These are phyloP conservation scores for Colletotrichum musae DNA, from an alignment of 2,329 filamentous ascomycete genomes.

Conservation along the genomic window DNA sequence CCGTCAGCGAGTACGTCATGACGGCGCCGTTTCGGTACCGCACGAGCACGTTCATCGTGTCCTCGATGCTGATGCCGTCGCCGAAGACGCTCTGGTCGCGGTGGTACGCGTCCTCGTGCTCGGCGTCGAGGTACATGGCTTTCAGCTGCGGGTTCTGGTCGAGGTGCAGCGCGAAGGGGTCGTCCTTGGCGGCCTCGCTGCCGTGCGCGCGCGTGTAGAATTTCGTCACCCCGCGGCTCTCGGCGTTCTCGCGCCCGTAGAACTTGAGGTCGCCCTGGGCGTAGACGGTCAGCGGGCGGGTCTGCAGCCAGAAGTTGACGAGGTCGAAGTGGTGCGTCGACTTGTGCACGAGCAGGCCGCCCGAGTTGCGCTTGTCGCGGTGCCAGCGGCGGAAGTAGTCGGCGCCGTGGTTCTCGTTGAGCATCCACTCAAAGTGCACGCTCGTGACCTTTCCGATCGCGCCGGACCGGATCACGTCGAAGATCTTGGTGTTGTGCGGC, in stretches of 20 bases:
- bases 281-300: conserved; percentile 59
- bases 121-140: conserved; percentile 72
- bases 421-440: conserved; percentile 66
- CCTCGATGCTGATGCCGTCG: conserved; percentile 75
- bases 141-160: conserved; percentile 67
- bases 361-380: conserved; percentile 63
- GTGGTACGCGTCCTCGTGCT: conserved; percentile 74
- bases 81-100: conserved; percentile 75
- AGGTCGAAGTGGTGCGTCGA: conserved; percentile 67
- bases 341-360: conserved; percentile 64
- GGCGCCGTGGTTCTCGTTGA: conserved; percentile 63
- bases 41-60: conserved; percentile 74
- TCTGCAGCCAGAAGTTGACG: conserved; percentile 65
- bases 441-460: conserved; percentile 61
- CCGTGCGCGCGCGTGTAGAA: conserved; percentile 68
- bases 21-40: conserved; percentile 70
- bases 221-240: conserved; percentile 59
- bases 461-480: conserved; percentile 58
- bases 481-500: conserved; percentile 65
- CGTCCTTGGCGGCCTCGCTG: conserved; percentile 63
- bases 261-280: conserved; percentile 63
- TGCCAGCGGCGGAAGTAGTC: conserved; percentile 68
- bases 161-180: conserved; percentile 73
- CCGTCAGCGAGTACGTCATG: conserved; percentile 71
- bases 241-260: conserved; percentile 65